These are phyloP conservation scores for Purshia tridentata DNA, from an alignment of 306 rosid genomes.

Conservation along the genomic window DNA sequence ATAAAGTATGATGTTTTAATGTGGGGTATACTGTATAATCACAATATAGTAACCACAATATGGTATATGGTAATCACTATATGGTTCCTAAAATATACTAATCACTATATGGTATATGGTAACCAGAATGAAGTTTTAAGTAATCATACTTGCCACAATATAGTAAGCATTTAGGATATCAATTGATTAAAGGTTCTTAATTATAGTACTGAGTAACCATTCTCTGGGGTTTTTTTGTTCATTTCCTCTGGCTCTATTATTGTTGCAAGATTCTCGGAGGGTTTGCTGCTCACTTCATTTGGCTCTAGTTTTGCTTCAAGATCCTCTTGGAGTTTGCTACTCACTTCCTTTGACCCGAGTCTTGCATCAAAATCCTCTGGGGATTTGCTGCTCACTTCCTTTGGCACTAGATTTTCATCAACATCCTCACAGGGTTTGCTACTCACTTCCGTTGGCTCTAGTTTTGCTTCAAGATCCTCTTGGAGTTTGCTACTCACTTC, in stretches of 20 bases:
- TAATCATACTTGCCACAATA: too few relatives aligned
- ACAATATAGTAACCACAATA: too few relatives aligned
- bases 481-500: neutral
- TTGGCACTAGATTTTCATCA: neutral
- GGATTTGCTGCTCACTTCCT: neutral
- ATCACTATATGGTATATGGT: too few relatives aligned
- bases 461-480: neutral
- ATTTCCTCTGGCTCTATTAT: neutral
- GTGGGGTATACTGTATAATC: too few relatives aligned
- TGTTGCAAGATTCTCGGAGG: neutral
- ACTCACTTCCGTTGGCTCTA: neutral
- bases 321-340: neutral
- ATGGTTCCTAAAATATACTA: too few relatives aligned
- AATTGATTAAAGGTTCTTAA: too few relatives aligned
- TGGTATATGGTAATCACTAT: too few relatives aligned
- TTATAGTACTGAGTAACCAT: too few relatives aligned
- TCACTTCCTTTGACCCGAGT: neutral
- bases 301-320: neutral
- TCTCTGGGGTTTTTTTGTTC: neutral
- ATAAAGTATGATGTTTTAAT: too few relatives aligned
- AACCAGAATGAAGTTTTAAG: too few relatives aligned
- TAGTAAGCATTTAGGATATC: too few relatives aligned
- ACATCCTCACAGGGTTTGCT: neutral
- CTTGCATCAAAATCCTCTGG: neutral
- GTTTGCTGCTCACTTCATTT: neutral